Conservation (phyloP, 352 stramenopile species). For the Phytophthora tubulina region DNA sequence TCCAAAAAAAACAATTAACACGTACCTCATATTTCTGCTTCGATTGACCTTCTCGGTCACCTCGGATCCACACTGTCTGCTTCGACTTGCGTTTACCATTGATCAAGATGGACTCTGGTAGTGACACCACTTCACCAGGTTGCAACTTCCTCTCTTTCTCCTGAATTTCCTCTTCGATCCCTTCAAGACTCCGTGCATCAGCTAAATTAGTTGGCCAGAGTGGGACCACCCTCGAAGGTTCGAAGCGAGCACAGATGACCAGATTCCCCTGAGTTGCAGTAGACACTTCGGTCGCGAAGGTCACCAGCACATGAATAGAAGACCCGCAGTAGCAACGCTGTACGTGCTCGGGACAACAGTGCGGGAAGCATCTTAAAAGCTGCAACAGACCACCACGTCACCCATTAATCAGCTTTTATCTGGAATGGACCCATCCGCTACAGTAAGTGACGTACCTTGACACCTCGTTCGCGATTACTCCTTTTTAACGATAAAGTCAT, state of each 20-base stretch:
- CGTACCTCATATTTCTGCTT: conserved; percentile 51
- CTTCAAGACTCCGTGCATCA: not conserved
- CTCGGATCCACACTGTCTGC: conserved; percentile 47
- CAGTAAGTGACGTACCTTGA: conserved; percentile 22
- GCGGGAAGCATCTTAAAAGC: conserved; percentile 55
- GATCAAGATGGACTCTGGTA: conserved; percentile 28
- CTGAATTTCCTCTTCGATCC: not conserved
- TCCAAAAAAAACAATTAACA: not conserved
- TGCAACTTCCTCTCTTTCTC: conserved; percentile 27
- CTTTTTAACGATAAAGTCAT: conserved; percentile 15
- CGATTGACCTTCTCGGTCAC: conserved; percentile 45
- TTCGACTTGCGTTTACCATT: conserved; percentile 11
- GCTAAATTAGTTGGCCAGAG: conserved; percentile 21
- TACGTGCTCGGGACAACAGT: conserved; percentile 55
- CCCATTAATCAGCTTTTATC: not conserved
- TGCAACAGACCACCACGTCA: conserved; percentile 13
- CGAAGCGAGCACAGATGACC: conserved; percentile 59
- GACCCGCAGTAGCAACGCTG: conserved; percentile 56
- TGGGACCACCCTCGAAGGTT: conserved; percentile 33
- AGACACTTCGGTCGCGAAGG: conserved; percentile 26
- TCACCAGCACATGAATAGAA: conserved; percentile 47
- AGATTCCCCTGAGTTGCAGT: conserved; percentile 25
- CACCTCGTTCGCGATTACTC: conserved; percentile 36
- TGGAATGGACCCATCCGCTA: no score
- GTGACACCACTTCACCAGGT: conserved; percentile 24